These are phyloP conservation scores for Artemisia tridentata DNA, from an alignment of 129 eudicot species.

Conservation along the genomic window DNA sequence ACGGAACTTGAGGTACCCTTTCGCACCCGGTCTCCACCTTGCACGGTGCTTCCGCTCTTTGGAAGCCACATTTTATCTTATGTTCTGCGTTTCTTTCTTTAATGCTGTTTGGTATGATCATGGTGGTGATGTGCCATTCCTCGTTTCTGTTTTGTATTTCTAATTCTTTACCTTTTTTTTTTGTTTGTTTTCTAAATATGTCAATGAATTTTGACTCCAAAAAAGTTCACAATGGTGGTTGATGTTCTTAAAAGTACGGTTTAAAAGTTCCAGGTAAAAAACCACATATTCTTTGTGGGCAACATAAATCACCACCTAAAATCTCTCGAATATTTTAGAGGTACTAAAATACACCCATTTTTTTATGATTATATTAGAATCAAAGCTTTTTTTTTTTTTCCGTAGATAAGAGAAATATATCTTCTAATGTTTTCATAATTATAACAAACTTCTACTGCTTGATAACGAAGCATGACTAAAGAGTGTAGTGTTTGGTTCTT, in stretches of 20 bases:
- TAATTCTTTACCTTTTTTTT: constrained; percentile 5
- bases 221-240: constrained; percentile 22
- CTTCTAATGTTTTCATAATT: too few species aligned
- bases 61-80: constrained; percentile 39
- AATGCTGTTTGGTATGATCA: constrained; percentile 14
- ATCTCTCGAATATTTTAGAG: constrained; percentile 15
- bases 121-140: constrained; percentile 2
- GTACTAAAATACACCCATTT: constrained; percentile 1
- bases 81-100: not conserved
- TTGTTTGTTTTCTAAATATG: constrained; percentile 6
- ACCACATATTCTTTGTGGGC: constrained; percentile 25
- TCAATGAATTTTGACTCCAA: constrained; percentile 18
- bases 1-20: constrained; percentile 22
- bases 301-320: constrained; percentile 13
- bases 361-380: not conserved
- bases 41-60: constrained; percentile 31
- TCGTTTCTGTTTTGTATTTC: not conserved
- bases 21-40: constrained; percentile 19
- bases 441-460: too few species aligned
- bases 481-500: too few species aligned
- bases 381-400: not conserved
- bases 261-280: constrained; percentile 8
- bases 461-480: too few species aligned
- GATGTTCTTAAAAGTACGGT: constrained; percentile 13
- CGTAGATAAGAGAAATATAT: too few species aligned